These are phyloP conservation scores for Aspergillus sp. DNA, from an alignment of 2,329 filamentous ascomycete species.

Conservation along the genomic window DNA sequence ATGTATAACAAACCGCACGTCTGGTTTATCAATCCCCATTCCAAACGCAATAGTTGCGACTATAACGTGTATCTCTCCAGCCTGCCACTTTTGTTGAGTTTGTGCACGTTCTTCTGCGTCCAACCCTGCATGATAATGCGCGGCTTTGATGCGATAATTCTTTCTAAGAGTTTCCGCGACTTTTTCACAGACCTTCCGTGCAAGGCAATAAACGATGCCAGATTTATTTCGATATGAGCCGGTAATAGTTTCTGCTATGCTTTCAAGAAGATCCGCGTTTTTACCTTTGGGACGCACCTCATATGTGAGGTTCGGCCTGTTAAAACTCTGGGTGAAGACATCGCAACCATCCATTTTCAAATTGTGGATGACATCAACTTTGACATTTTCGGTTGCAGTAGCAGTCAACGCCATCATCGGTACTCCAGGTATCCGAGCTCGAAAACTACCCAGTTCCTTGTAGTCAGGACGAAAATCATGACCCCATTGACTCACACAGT, in stretches of 20 bases:
- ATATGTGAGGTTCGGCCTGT: constrained; percentile 91
- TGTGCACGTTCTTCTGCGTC: constrained; percentile 64
- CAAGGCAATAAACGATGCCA: constrained; percentile 92
- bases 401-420: constrained; percentile 95
- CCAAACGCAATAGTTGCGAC: constrained; percentile 98
- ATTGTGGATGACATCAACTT: constrained; percentile 86
- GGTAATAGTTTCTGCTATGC: constrained; percentile 63
- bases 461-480: constrained; percentile 98
- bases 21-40: constrained; percentile 99
- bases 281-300: constrained; percentile 74
- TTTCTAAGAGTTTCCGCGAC: constrained; percentile 68
- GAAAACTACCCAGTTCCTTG: constrained; percentile 76
- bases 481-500: constrained; percentile 98
- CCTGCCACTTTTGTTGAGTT: constrained; percentile 81
- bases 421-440: constrained; percentile 70
- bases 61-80: constrained; percentile 76
- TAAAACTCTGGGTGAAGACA: constrained; percentile 89
- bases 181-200: constrained; percentile 76
- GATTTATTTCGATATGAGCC: constrained; percentile 68
- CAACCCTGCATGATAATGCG: constrained; percentile 85
- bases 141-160: constrained; percentile 66
- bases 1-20: constrained; percentile 96
- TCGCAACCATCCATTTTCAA: constrained; percentile 78
- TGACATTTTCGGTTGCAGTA: constrained; percentile 91
- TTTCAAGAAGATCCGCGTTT: constrained; percentile 53